Evolutionary conservation across 2,329 filamentous ascomycete species (phyloP), one percentile per base, ranked within the genome.

Genomic region (Neofusicoccum sp.): DNA sequence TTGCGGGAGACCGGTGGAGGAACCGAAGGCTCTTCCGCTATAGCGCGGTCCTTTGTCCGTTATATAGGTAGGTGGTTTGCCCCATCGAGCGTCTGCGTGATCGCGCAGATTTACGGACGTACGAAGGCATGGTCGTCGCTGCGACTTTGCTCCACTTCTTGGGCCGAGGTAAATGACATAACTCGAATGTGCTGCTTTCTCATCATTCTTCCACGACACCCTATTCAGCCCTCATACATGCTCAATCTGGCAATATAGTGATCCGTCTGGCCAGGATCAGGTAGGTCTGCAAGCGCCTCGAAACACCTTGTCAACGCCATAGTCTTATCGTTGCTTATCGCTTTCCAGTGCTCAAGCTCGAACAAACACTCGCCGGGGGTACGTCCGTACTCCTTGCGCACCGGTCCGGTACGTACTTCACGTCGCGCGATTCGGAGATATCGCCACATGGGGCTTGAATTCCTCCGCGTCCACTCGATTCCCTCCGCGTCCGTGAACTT

Each of bases 1-100:
- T 87, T 69, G 66, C 67, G 66, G 56, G 37, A 31, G 49, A 49
- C 34, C 8, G 33, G 48, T 39, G 47, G 39, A n/a, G 36, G 33
- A 54, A 48, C 9, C 7, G 22, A 22, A 22, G 2, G 22, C 22
- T 22, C 22, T 22, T 22, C 22, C 22, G 22, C 22, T 22, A 22
- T 22, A 22, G 22, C 22, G 22, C 22, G 22, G 22, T 22, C 22
- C 22, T 22, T 22, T 22, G 22, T 22, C 22, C 22, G 22, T 22
- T 22, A 22, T 22, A 22, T 22, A 22, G 22, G 22, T 22, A 1
- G 22, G 22, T 22, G 22, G 22, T 22, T 22, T 22, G 22, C 22
- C 22, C 22, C 22, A 22, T 22, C 22, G 41, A 16, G 39, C 41
- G n/a, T n/a, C 41, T 58, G 54, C 54, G 54, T 45, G 54, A 58